Base-by-base conservation (phyloP, 2,329 filamentous ascomycete genomes). In the Pseudodiploospora longispora region DNA sequence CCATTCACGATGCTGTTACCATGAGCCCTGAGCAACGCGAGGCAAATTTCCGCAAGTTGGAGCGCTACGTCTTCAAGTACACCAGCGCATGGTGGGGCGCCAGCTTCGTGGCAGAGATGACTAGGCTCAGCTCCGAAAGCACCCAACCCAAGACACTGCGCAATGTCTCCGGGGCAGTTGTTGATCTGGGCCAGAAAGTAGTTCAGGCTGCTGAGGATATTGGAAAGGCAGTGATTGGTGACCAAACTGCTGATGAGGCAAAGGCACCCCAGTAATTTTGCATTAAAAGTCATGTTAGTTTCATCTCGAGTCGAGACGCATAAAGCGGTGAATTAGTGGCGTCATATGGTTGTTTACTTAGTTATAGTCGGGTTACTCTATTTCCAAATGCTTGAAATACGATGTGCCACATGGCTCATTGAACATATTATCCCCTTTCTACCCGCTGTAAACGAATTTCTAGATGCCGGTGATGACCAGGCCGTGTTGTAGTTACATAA, bases 51-150 rank as follows among this genome's bases (percentile, higher is more conserved):
- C 80, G 84, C 61, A 96, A 96, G 66, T 74, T 98, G 47, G 86
- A 93, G 61, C 87, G 87, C 67, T 97, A 97, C 60, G 88, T 97
- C 47, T 91, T 90, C 68, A 96, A 95, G 70, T 97, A 96, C 68
- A 98, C 93, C 2, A 94, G 87, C 62, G 86, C 90, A 7, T 96
- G 93, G 83, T 97, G 91, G 91, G 91, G 91, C 28, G 80, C 90
- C 62, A 90, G 85, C 52, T 97, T 97, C 61, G 89, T 96, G 41
- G 78, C 79, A 9, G 91, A 96, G 65, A 75, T 97, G 64, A 75
- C 67, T n/a, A 69, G 74, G 35, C 68, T 78, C 33, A 68, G 62
- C 39, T 53, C 64, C 10, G 65, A 66, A 37, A 61, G 61, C 37
- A 53, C 51, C 28, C 62, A 64, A 44, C 53, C 62, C 43, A 70